Conservation (phyloP, 108 stramenopile genomes). For the Conticribra weissflogii region DNA sequence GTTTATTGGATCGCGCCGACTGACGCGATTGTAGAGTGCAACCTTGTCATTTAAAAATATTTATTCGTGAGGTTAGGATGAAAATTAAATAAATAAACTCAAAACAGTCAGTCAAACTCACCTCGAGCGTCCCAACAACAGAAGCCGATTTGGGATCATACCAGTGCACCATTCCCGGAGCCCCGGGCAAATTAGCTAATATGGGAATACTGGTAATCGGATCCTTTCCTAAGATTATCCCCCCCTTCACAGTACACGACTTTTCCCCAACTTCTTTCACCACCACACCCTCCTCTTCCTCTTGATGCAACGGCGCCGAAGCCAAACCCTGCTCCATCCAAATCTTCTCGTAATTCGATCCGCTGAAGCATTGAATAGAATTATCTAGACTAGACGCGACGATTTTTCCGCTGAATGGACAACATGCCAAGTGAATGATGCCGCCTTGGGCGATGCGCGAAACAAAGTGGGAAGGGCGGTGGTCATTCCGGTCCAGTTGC, state of each 20-base stretch:
- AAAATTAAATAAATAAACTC: not conserved
- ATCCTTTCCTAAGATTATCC: slow-evolving; percentile 42
- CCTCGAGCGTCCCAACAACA: slow-evolving; percentile 62
- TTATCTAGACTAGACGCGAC: slow-evolving; percentile 71
- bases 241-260: not conserved
- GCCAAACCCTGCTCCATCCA: slow-evolving; percentile 80
- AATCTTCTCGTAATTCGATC: slow-evolving; percentile 54
- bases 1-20: slow-evolving; percentile 55
- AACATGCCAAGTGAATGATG: slow-evolving; percentile 55
- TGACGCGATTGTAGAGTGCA: slow-evolving; percentile 81
- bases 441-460: slow-evolving; percentile 69
- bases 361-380: slow-evolving; percentile 66
- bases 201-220: slow-evolving; percentile 44
- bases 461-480: slow-evolving; percentile 62
- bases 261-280: slow-evolving; percentile 5
- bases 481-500: slow-evolving; percentile 66
- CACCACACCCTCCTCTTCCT: slow-evolving; percentile 6
- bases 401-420: slow-evolving; percentile 37
- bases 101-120: slow-evolving; percentile 4
- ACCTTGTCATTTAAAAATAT: slow-evolving; percentile 20
- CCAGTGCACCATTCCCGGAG: slow-evolving; percentile 85
- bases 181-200: slow-evolving; percentile 50
- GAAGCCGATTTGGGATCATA: slow-evolving; percentile 61
- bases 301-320: slow-evolving; percentile 20
- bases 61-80: not conserved